Evolutionary conservation across 164 flowering plant species (phyloP).

Genomic region (Magnolia kwangsiensis): DNA sequence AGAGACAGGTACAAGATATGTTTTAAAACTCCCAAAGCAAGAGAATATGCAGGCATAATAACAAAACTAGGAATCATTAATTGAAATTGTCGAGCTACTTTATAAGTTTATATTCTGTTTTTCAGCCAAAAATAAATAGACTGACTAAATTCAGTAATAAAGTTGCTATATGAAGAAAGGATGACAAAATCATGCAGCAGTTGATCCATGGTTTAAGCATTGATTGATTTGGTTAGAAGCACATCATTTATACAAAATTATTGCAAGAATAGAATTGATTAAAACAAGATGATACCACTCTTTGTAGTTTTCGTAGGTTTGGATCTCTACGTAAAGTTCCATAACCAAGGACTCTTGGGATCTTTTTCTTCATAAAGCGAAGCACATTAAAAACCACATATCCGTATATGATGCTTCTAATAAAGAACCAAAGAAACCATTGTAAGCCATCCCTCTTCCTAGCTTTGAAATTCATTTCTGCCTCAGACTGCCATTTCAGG

Average conservation of each 20-base stretch:
- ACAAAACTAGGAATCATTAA: not conserved
- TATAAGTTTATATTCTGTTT: not conserved
- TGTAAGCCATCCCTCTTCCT: slow-evolving; percentile 44
- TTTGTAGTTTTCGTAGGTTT: slow-evolving; percentile 48
- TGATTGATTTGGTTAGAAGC: too few species aligned
- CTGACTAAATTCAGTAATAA: not conserved
- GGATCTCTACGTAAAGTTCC: slow-evolving; percentile 75
- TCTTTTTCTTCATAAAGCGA: slow-evolving; percentile 52
- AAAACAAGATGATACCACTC: slow-evolving; percentile 54
- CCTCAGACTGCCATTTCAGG: slow-evolving; percentile 79
- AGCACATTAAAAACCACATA: slow-evolving; percentile 54
- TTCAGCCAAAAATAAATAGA: not conserved
- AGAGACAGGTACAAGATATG: not conserved
- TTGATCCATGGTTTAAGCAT: not conserved
- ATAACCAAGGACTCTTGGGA: slow-evolving; percentile 63
- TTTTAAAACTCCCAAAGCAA: not conserved
- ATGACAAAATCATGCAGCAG: not conserved
- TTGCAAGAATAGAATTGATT: not conserved
- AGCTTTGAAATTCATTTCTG: slow-evolving; percentile 56
- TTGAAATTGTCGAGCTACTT: not conserved
- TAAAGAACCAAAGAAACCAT: slow-evolving; percentile 62
- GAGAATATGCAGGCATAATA: not conserved
- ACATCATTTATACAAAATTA: too few species aligned
- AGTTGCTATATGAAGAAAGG: not conserved
- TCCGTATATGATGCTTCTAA: slow-evolving; percentile 55